Conservation (phyloP, 208 protist genomes). For the Trypanosoma lewisi region DNA sequence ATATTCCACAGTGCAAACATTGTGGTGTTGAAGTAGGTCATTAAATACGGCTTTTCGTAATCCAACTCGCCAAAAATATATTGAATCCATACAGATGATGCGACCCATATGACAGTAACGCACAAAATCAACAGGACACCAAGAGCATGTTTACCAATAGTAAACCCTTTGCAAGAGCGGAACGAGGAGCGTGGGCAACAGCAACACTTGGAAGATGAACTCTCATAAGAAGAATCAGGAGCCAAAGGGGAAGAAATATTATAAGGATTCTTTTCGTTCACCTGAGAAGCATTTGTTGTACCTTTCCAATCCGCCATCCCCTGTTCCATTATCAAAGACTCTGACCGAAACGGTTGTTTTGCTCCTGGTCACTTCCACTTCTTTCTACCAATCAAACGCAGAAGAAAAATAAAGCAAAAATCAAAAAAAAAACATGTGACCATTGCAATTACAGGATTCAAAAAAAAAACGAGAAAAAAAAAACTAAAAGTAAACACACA, state of each 20-base stretch:
- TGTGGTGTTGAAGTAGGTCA: conserved; percentile 92
- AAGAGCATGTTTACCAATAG: conserved; percentile 65
- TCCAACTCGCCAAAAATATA: conserved; percentile 82
- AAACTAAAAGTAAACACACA: not conserved
- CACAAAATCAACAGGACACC: conserved; percentile 81
- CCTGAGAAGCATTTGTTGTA: no score
- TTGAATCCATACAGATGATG: conserved; percentile 87
- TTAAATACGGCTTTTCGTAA: conserved; percentile 87
- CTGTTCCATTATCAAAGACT: no score
- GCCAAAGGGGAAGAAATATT: no score
- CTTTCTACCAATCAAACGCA: no score
- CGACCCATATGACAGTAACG: conserved; percentile 90
- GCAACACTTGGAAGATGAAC: not conserved
- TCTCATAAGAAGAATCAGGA: no score
- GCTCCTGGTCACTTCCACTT: no score
- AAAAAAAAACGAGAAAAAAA: not conserved
- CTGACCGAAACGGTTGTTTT: no score
- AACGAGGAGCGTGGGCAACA: not conserved
- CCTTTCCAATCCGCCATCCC: no score
- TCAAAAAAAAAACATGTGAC: not conserved
- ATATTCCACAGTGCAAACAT: conserved; percentile 85
- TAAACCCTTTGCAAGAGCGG: not conserved
- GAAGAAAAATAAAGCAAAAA: no score
- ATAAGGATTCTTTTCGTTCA: no score
- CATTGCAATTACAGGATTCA: not conserved